A percentile compares a stretch with the other conserved stretches of the same genome.
These are phyloP conservation scores for Aspergillus amoenus DNA, from an alignment of 2,329 filamentous ascomycete genomes.

Conservation along the genomic window DNA sequence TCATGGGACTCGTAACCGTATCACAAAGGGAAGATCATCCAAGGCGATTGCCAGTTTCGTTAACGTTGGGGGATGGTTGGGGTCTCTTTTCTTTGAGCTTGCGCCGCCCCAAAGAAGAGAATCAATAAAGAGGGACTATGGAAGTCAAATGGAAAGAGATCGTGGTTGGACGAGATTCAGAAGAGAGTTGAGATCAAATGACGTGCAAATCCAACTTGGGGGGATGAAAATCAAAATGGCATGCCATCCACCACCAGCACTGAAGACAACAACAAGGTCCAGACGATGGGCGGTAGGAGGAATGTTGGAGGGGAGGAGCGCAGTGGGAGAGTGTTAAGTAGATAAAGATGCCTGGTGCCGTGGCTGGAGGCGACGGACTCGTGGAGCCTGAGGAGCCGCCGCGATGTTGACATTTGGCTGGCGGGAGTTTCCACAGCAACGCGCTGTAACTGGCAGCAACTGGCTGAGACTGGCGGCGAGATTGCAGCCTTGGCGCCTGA, in stretches of 20 bases:
- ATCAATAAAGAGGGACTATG: constrained; percentile 25
- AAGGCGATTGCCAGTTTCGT: constrained; percentile 17
- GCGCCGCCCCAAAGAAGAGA: constrained; percentile 3
- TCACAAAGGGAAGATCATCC: constrained; percentile 19
- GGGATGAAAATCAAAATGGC: constrained; percentile 11
- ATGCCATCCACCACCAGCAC: constrained; percentile 16
- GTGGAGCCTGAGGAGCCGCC: constrained; percentile 1
- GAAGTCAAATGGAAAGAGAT: constrained; percentile 13
- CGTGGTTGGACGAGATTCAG: constrained; percentile 7
- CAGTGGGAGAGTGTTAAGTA: constrained; percentile 11
- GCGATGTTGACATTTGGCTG: constrained; percentile 29
- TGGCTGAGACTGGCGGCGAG: constrained; percentile 24
- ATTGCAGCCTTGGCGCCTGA: constrained; percentile 16
- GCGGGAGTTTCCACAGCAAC: constrained; percentile 38
- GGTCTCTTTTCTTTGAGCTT: constrained; percentile 6
- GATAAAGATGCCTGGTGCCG: neutral
- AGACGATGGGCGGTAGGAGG: constrained; percentile 14
- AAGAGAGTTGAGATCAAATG: constrained; percentile 14
- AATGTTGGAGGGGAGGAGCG: constrained; percentile 10
- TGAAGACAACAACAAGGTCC: constrained; percentile 15
- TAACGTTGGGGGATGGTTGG: constrained; percentile 11
- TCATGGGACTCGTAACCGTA: constrained; percentile 19
- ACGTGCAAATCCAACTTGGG: constrained; percentile 7
- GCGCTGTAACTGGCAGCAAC: neutral
- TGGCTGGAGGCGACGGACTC: neutral